Conservation (phyloP, 2,329 filamentous ascomycete genomes). For the Cytospora leucostoma region DNA sequence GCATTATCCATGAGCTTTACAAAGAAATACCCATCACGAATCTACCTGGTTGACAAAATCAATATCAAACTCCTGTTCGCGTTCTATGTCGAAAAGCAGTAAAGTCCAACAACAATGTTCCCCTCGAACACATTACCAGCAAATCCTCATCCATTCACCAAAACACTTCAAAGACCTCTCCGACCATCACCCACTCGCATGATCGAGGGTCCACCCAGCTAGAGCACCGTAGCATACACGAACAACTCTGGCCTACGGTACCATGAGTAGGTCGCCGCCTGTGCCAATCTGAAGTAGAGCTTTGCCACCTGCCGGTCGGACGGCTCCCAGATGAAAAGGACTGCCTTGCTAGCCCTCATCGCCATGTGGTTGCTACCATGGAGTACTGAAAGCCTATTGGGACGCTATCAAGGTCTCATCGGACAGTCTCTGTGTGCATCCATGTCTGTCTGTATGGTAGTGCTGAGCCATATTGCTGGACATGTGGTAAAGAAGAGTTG, state of each 20-base stretch:
- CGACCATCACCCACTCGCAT: neutral
- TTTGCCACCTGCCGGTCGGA: constrained; percentile 17
- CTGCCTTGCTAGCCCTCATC: neutral
- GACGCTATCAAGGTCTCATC: too few species aligned
- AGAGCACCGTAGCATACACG: neutral
- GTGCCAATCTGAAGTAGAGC: constrained; percentile 13
- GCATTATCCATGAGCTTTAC: too few species aligned
- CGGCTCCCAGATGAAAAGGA: constrained; percentile 11
- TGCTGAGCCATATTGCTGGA: neutral
- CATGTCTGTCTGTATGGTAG: constrained; percentile 1
- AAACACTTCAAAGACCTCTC: too few species aligned
- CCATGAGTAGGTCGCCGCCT: constrained; percentile 10
- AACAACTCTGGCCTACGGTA: neutral
- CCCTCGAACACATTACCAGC: too few species aligned
- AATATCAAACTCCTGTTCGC: too few species aligned
- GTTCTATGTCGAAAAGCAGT: too few species aligned
- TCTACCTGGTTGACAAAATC: too few species aligned
- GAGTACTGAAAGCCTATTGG: neutral
- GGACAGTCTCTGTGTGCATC: neutral
- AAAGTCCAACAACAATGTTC: too few species aligned
- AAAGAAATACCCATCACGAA: too few species aligned
- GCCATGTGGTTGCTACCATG: neutral
- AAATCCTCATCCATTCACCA: too few species aligned
- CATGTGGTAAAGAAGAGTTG: neutral
- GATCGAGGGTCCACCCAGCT: constrained; percentile 10